Evolutionary conservation across 208 protist genomes (phyloP), one percentile per base, ranked within the genome.

Genomic region (Zelonia costaricensis): DNA sequence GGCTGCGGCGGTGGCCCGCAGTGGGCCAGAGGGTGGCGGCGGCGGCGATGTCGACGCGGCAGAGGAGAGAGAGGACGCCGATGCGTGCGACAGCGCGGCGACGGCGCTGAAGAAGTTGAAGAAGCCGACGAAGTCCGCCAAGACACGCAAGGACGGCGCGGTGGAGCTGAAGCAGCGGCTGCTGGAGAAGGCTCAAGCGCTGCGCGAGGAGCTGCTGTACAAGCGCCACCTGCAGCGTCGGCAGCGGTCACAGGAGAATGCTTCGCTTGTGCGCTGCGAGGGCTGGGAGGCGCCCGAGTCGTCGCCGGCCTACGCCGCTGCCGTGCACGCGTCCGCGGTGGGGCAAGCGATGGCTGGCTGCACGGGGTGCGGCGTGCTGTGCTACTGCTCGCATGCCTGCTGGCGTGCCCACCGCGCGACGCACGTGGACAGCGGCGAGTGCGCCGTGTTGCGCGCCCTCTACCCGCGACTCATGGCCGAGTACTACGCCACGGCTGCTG

Each of bases 381-480:
- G 74, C 43, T 91, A 81, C 77, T 91, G 84, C 69, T 84, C 79
- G 16, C 43, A 61, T 25, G 9, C 28, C 4, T 91, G 84, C 55
- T 85, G 73, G 80, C 48, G 31, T 12, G 68, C 61, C 15, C 56
- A 72, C 42, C 69, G 75, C 39, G 25, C 28, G 8, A 47, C 58
- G 49, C 84, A 91, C 49, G 56, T 58, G 33, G 40, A 38, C 2
- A 75, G 68, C 12, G 80, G 84, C 49, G 79, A 80, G 59, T 91
- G 84, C 39, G 55, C 54, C 15, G 62, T 78, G n/a, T 71, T 86
- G 20, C 80, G 84, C 20, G 48, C 58, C 0, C 57, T 86, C 33
- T 86, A 87, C 56, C 74, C 80, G 12, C 44, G 58, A 9, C 62
- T 91, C 46, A 91, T 91, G 84, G 63, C 46, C 15, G 66, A 74